Evolutionary conservation across 2,329 filamentous ascomycete genomes (phyloP).

Genomic region (Tolypocladium ovalisporum): DNA sequence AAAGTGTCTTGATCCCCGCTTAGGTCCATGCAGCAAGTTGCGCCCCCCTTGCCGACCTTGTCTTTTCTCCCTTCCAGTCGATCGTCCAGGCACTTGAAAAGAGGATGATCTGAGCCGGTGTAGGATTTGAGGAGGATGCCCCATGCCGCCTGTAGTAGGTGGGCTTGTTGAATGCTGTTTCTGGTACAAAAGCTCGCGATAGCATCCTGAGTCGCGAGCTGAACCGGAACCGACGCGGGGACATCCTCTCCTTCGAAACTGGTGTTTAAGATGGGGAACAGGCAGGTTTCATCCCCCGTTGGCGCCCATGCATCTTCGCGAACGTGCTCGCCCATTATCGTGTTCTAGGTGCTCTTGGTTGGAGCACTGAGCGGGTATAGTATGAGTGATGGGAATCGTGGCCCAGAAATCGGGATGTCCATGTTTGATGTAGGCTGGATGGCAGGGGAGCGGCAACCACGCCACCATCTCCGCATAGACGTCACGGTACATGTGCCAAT

Average conservation of each 20-base stretch:
- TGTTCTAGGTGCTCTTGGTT: not conserved
- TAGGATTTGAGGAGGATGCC: not conserved
- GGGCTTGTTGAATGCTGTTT: not conserved
- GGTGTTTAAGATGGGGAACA: constrained; percentile 1
- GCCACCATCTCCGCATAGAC: not conserved
- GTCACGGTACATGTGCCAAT: not conserved
- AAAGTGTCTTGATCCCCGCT: not conserved
- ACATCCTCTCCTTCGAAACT: not conserved
- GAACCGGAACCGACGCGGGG: not conserved
- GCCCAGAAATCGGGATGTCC: not conserved
- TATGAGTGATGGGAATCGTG: not conserved
- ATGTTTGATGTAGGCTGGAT: not conserved
- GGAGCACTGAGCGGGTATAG: not conserved
- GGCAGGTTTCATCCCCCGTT: not conserved
- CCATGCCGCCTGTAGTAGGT: constrained; percentile 1
- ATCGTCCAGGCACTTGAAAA: not conserved
- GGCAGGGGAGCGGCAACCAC: not conserved
- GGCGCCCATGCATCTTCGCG: not conserved
- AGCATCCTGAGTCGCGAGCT: not conserved
- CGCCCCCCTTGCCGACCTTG: not conserved
- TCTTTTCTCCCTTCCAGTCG: not conserved
- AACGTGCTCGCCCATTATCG: not conserved
- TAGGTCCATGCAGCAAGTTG: not conserved
- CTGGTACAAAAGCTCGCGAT: not conserved
- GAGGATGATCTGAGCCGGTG: not conserved